These are phyloP conservation scores for Xylariaceae sp. DNA, from an alignment of 2,329 filamentous ascomycete species.

Conservation along the genomic window DNA sequence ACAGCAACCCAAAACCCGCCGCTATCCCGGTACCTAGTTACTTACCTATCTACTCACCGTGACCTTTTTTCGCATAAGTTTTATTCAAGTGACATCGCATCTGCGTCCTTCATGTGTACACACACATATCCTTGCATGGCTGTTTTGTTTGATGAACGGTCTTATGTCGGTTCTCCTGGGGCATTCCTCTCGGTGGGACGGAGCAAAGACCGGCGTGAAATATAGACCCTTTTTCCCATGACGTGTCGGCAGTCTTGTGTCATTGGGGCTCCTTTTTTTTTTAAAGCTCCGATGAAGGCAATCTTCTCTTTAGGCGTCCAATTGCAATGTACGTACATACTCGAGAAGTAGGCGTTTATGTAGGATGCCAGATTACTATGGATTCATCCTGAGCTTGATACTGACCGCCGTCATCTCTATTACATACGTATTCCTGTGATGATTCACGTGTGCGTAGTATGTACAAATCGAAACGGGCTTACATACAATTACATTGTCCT, in stretches of 20 bases:
- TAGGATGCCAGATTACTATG: not conserved
- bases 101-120: constrained; percentile 15
- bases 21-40: constrained; percentile 22
- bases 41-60: no score
- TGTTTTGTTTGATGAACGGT: constrained; percentile 11
- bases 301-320: not conserved
- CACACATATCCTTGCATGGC: constrained; percentile 2
- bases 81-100: constrained; percentile 13
- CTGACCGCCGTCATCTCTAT: no score
- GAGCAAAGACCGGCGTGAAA: constrained; percentile 19
- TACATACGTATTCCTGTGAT: no score
- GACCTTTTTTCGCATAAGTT: constrained; percentile 8
- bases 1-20: constrained; percentile 16
- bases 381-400: not conserved
- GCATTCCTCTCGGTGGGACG: constrained; percentile 12
- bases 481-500: not conserved
- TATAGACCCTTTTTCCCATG: constrained; percentile 18
- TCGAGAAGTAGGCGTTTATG: not conserved
- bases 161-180: constrained; percentile 18
- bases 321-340: no score
- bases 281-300: not conserved
- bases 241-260: constrained; percentile 8
- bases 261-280: constrained; percentile 10
- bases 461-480: not conserved
- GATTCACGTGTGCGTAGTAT: not conserved